Base-by-base conservation (phyloP, 441 rosid genomes). In the Mallotus japonicus region DNA sequence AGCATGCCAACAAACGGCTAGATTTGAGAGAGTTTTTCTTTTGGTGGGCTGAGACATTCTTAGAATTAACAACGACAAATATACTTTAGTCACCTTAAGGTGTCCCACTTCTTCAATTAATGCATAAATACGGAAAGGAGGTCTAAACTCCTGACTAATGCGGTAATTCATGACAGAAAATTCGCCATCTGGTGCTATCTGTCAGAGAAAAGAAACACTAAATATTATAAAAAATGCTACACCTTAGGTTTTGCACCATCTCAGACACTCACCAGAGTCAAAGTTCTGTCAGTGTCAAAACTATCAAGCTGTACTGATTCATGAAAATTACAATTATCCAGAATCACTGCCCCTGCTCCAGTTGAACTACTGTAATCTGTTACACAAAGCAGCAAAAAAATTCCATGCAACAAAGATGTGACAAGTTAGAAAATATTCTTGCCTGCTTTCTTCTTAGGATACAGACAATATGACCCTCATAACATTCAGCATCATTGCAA, bases 111-210 rank as follows among this genome's bases (percentile, higher is more conserved):
- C 90, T 87, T 93, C 95, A 81, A 89, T 83, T 86, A 88, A 82
- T 69, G 89, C 83, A 46, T 83, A 88, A 66, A 93, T 87, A 57
- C 86, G 89, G 67, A 92, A 92, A 62, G 98, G 96, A 75, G 98
- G 93, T 81, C 86, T 91, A 79, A 91, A 92, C 77, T 89, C 97
- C 82, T 88, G 91, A 47, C 97, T 88, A 86, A 92, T 88, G 19
- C 97, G 88, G 72, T 92, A 91, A 83, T 91, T 92, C 97, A 91
- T 92, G 70, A 91, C 93, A 68, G 95, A 89, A 77, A 92, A 91
- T 83, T 92, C 98, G 69, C 97, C 98, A 76, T 93, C 97, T 22
- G 98, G 92, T 54, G 98, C 95, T 73, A 88, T 87, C 98, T 91
- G 80, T 69, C 28, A 75, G 67, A 63, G 73, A 69, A 54, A 15